Evolutionary conservation across 108 stramenopile genomes (phyloP).

Genomic region (Phaeodactylum tricornutum): DNA sequence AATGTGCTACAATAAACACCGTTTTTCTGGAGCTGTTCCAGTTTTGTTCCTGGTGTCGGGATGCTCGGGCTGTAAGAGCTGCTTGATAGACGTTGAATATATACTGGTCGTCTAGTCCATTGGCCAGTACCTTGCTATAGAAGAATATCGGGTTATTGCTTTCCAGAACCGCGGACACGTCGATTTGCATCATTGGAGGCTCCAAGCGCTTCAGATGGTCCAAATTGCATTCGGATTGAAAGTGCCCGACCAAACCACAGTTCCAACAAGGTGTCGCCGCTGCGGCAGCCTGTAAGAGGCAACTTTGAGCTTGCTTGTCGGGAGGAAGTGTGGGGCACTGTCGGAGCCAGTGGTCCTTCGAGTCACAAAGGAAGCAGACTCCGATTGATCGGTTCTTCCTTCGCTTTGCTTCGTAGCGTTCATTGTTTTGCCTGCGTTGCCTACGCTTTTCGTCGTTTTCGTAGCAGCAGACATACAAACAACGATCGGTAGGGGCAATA

Average conservation of each 20-base stretch:
- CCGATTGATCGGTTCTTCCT: conserved; percentile 7
- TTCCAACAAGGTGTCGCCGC: conserved; percentile 46
- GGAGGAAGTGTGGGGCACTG: conserved; percentile 23
- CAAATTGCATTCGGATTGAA: conserved; percentile 24
- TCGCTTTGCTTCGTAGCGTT: conserved; percentile 6
- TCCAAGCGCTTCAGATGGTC: conserved; percentile 10
- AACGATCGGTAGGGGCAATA: conserved; percentile 1
- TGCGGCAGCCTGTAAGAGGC: conserved; percentile 12
- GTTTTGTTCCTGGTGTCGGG: conserved; percentile 36
- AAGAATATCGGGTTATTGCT: conserved; percentile 25
- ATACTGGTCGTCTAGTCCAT: conserved; percentile 20
- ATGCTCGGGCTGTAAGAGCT: conserved; percentile 13
- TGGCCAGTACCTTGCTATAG: conserved; percentile 38
- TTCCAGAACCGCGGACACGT: conserved; percentile 29
- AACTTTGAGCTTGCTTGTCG: conserved; percentile 17
- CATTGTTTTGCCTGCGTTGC: conserved; percentile 4
- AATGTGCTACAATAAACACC: conserved; percentile 39
- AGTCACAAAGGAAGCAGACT: conserved; percentile 38
- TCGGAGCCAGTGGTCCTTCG: conserved; percentile 20
- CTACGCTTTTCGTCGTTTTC: conserved; percentile 1
- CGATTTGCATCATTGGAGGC: conserved; percentile 28
- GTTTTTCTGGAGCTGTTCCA: conserved; percentile 57
- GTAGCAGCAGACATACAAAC: conserved; percentile 18
- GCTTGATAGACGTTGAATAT: conserved; percentile 30
- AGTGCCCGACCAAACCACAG: conserved; percentile 42